phyloP scores from a whole-genome alignment of 2,329 filamentous ascomycete species.

The Colletotrichum noveboracense region DNA sequence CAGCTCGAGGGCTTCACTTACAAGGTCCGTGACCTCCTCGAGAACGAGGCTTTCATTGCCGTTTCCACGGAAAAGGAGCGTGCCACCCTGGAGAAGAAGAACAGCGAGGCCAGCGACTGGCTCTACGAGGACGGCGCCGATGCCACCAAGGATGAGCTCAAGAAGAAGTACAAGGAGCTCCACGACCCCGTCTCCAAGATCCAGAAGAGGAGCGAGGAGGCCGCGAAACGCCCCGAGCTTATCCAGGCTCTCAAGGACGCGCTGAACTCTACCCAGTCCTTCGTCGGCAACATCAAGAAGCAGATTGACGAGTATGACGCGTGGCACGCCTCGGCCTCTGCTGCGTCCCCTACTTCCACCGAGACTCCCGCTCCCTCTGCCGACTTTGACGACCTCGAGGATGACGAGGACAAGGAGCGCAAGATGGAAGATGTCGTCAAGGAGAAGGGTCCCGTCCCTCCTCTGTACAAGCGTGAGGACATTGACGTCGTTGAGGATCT shows the following conservation, averaged over 20 bases:
- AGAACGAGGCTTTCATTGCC: slow-evolving; percentile 75
- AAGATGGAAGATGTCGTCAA: slow-evolving; percentile 49
- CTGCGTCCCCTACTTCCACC: slow-evolving; percentile 46
- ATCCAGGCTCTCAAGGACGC: slow-evolving; percentile 71
- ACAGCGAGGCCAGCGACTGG: slow-evolving; percentile 82
- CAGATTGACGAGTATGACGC: slow-evolving; percentile 73
- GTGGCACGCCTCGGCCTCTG: slow-evolving; percentile 59
- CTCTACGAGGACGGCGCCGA: slow-evolving; percentile 85
- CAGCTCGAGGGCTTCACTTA: slow-evolving; percentile 95
- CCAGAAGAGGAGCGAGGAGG: slow-evolving; percentile 76
- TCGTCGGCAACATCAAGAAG: slow-evolving; percentile 72
- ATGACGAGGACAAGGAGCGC: slow-evolving; percentile 57
- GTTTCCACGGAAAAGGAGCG: slow-evolving; percentile 75
- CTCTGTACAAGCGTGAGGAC: slow-evolving; percentile 76
- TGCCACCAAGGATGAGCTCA: slow-evolving; percentile 76
- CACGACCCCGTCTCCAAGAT: slow-evolving; percentile 81
- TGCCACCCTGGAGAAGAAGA: slow-evolving; percentile 67
- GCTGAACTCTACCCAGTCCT: slow-evolving; percentile 73
- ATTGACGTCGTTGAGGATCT: slow-evolving; percentile 68
- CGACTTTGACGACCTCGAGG: slow-evolving; percentile 79
- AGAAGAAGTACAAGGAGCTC: slow-evolving; percentile 76
- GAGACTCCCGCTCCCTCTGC: slow-evolving; percentile 50
- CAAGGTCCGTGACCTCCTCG: slow-evolving; percentile 81
- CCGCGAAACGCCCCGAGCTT: slow-evolving; percentile 71
- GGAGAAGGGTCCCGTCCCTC: slow-evolving; percentile 60